These are phyloP conservation scores for Zychaea mexicana DNA, from an alignment of 371 early-diverging fungal genomes.

Conservation along the genomic window DNA sequence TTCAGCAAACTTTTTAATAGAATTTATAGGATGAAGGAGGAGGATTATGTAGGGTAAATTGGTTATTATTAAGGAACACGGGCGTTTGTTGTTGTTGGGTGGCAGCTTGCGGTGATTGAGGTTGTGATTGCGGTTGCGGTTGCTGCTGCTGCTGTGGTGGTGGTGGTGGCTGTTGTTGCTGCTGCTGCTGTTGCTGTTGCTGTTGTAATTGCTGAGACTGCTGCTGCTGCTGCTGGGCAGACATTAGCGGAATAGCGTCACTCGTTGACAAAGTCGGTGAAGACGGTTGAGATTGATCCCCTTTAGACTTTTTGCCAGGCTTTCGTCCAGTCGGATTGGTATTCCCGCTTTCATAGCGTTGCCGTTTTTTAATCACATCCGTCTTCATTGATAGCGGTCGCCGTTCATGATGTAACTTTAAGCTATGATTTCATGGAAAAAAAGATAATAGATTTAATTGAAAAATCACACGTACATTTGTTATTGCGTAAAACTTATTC, in stretches of 20 bases:
- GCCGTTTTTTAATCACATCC: slow-evolving; percentile 79
- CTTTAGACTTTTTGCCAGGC: slow-evolving; percentile 16
- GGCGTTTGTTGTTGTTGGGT: background rate
- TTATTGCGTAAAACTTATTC: background rate
- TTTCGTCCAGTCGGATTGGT: slow-evolving; percentile 15
- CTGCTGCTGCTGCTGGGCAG: background rate
- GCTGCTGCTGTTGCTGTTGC: slow-evolving; percentile 8
- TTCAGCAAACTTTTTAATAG: no score
- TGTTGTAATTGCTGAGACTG: background rate
- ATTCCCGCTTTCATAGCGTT: slow-evolving; percentile 62
- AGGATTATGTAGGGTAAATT: slow-evolving; percentile 1
- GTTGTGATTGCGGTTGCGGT: background rate
- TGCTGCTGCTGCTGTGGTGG: slow-evolving; percentile 2
- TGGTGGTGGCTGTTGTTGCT: slow-evolving; percentile 6
- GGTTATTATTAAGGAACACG: slow-evolving; percentile 5
- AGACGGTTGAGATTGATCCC: slow-evolving; percentile 14
- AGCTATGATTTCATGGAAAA: slow-evolving; percentile 27
- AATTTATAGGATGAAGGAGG: slow-evolving; percentile 3
- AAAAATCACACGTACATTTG: no score
- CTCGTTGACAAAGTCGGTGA: slow-evolving; percentile 9
- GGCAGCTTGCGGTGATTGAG: no score
- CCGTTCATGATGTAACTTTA: slow-evolving; percentile 81
- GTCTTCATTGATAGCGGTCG: slow-evolving; percentile 77
- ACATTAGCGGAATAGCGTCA: background rate
- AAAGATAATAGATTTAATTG: background rate